A percentile compares a stretch with the other conserved stretches of the same genome.
phyloP scores from a whole-genome alignment of 148 eudicot species.

The Persicaria tinctoria region DNA sequence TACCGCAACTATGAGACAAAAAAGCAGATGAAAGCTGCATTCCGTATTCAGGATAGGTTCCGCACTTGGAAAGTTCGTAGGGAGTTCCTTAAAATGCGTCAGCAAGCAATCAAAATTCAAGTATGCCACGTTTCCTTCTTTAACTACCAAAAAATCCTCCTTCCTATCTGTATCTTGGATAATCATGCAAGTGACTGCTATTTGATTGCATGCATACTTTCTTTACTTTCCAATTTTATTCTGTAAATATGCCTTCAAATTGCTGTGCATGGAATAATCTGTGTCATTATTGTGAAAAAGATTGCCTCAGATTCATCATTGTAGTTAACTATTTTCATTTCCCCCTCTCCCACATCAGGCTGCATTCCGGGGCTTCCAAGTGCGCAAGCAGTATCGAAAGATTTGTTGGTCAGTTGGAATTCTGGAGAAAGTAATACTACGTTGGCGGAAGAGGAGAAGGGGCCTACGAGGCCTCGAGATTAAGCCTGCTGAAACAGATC shows the following conservation, averaged over 20 bases:
- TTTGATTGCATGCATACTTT: not conserved
- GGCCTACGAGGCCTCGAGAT: conserved; percentile 77
- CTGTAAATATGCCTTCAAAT: not conserved
- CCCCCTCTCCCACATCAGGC: conserved; percentile 35
- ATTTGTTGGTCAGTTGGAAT: conserved; percentile 86
- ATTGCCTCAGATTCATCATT: not conserved
- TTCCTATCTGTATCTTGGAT: not conserved
- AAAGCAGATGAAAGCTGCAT: conserved; percentile 70
- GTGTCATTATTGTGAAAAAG: not conserved
- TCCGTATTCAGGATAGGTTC: conserved; percentile 70
- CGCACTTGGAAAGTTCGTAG: conserved; percentile 71
- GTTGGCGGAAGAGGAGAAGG: conserved; percentile 80
- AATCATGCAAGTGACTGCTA: no score
- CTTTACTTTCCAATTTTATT: not conserved
- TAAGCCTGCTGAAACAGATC: conserved; percentile 26
- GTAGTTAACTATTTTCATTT: not conserved
- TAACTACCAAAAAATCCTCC: not conserved
- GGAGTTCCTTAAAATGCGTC: conserved; percentile 74
- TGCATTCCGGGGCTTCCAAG: conserved; percentile 69
- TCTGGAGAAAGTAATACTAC: conserved; percentile 78
- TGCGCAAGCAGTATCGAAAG: conserved; percentile 62
- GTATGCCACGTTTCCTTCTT: conserved; percentile 31
- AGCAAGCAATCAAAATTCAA: conserved; percentile 70
- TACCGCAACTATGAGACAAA: conserved; percentile 56
- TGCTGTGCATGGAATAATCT: not conserved